Conservation (phyloP, 257 asterid genomes). For the Petunia secreta region DNA sequence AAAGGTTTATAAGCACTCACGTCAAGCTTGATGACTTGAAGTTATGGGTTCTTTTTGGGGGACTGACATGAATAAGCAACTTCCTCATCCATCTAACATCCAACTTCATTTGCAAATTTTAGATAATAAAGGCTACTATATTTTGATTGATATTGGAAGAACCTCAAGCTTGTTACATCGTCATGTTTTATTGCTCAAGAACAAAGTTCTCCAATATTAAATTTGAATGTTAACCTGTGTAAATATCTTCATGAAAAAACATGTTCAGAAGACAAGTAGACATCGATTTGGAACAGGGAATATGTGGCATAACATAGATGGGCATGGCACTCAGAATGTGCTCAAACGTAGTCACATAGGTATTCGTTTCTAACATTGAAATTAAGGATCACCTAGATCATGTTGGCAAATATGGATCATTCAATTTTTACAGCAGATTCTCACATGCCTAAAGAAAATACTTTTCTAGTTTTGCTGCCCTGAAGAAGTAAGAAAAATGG, state of each 20-base stretch:
- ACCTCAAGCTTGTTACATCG: background rate
- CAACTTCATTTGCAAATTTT: background rate
- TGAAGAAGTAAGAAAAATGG: background rate
- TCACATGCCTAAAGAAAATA: background rate
- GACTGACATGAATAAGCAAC: slow-evolving; percentile 3
- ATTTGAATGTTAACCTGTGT: background rate
- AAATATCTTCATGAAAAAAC: background rate
- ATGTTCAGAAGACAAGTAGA: background rate
- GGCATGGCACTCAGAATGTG: background rate
- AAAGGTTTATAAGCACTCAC: background rate
- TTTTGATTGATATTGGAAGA: background rate
- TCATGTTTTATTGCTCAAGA: background rate
- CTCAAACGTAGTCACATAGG: background rate
- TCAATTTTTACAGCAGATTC: background rate
- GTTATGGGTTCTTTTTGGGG: no score
- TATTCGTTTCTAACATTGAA: background rate
- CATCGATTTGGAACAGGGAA: background rate
- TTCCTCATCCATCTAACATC: background rate
- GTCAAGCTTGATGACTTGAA: background rate
- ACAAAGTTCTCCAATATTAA: background rate
- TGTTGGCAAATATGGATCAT: slow-evolving; percentile 15
- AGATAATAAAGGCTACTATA: background rate
- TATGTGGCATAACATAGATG: background rate
- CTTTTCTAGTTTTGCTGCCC: background rate
- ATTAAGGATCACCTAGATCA: background rate